These are phyloP conservation scores for Rhodotorula sp. DNA, from an alignment of 1,284 basidiomycete genomes.

Conservation along the genomic window DNA sequence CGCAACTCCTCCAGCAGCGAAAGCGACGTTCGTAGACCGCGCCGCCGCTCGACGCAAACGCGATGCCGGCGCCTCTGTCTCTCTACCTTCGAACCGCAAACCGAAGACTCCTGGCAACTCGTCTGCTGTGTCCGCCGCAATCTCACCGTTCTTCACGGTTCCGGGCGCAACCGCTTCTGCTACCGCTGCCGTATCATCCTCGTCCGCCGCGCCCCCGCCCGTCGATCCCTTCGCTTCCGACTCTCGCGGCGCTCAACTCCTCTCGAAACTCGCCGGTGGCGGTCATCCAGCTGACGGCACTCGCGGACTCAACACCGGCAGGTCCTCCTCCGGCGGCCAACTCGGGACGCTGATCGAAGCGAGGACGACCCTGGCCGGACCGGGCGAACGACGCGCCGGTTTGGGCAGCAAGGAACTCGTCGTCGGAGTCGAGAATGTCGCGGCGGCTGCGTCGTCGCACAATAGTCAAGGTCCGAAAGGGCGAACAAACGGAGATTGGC, in stretches of 20 bases:
- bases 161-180: slow-evolving; percentile 15
- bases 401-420: slow-evolving; percentile 21
- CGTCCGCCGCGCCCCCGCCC: not conserved
- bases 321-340: not conserved
- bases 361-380: not conserved
- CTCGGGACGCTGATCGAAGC: slow-evolving; percentile 36
- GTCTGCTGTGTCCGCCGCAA: not conserved
- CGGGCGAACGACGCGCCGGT: slow-evolving; percentile 16
- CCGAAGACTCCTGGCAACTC: not conserved
- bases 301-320: not conserved
- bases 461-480: not conserved
- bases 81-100: not conserved
- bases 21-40: slow-evolving; percentile 23
- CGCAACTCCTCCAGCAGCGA: not conserved
- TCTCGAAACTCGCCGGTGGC: slow-evolving; percentile 20
- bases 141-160: slow-evolving; percentile 26
- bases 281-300: fast-evolving
- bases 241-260: slow-evolving; percentile 26
- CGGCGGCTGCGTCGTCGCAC: not conserved
- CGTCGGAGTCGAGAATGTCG: slow-evolving; percentile 22
- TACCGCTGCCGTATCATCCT: not conserved
- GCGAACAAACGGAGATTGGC: slow-evolving; percentile 15
- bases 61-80: slow-evolving; percentile 4
- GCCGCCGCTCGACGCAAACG: slow-evolving; percentile 28
- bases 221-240: slow-evolving; percentile 26